These are phyloP conservation scores for Petunia hybrid DNA, from an alignment of 305 asterid species.

Conservation along the genomic window DNA sequence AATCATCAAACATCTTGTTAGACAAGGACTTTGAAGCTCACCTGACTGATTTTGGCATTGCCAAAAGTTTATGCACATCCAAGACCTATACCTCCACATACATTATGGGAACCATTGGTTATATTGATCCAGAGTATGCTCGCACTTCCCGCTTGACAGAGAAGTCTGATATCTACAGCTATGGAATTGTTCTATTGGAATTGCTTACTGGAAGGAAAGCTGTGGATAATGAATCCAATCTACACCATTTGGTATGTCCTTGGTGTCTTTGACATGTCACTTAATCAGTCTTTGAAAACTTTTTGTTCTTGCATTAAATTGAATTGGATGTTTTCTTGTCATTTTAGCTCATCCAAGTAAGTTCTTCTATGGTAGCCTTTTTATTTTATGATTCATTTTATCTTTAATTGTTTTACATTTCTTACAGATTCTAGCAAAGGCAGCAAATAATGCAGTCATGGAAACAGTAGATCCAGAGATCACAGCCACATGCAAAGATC, in stretches of 20 bases:
- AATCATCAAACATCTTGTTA: conserved; percentile 85
- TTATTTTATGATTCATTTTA: neutral
- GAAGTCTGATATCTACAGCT: conserved; percentile 95
- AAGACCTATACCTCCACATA: conserved; percentile 84
- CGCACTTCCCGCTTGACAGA: conserved; percentile 93
- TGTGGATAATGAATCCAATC: conserved; percentile 90
- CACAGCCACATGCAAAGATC: conserved; percentile 77
- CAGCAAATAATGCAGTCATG: conserved; percentile 88
- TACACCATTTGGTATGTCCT: conserved; percentile 74
- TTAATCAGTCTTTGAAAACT: neutral
- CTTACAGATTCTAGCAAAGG: conserved; percentile 71
- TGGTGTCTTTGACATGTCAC: neutral
- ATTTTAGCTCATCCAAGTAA: neutral
- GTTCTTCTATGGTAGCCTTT: neutral
- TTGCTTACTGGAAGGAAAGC: conserved; percentile 90
- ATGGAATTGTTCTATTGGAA: conserved; percentile 86
- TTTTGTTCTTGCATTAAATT: neutral
- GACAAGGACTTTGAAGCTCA: conserved; percentile 86
- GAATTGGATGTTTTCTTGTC: neutral
- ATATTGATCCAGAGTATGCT: conserved; percentile 96
- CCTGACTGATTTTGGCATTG: conserved; percentile 93
- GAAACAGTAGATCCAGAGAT: conserved; percentile 86
- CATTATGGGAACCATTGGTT: conserved; percentile 95
- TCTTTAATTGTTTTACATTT: neutral
- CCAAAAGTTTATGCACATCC: conserved; percentile 77